phyloP scores from a whole-genome alignment of 2,329 filamentous ascomycete species.

The Phyllachora maydis region DNA sequence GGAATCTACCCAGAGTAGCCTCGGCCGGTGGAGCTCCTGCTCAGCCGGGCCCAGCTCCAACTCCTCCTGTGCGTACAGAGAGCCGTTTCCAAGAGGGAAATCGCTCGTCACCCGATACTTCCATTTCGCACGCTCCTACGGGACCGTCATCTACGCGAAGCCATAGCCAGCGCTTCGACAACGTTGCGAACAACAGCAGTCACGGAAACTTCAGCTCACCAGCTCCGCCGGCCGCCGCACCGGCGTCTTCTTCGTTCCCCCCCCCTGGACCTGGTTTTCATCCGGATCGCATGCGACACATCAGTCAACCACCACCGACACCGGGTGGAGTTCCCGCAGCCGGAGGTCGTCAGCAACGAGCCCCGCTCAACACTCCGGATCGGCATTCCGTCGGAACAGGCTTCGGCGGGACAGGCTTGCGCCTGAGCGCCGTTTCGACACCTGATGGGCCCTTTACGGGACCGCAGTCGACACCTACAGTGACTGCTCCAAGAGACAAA shows the following conservation, averaged over 20 bases:
- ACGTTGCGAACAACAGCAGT: no score
- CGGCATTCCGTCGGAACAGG: slow-evolving; percentile 5
- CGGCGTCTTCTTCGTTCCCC: slow-evolving; percentile 3
- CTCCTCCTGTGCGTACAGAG: no score
- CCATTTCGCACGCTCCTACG: no score
- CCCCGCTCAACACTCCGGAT: slow-evolving; percentile 9
- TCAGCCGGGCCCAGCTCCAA: slow-evolving; percentile 26
- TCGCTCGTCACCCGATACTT: no score
- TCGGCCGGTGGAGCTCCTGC: slow-evolving; percentile 18
- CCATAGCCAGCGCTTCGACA: slow-evolving; percentile 22
- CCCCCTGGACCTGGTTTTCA: slow-evolving; percentile 10
- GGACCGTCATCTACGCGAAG: slow-evolving; percentile 28
- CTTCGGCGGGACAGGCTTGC: no score
- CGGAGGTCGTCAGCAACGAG: slow-evolving; percentile 4
- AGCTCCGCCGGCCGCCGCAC: slow-evolving; percentile 5
- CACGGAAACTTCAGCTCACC: no score
- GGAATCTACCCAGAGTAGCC: slow-evolving; percentile 10
- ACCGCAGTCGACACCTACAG: slow-evolving; percentile 10
- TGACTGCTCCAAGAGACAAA: slow-evolving; percentile 15
- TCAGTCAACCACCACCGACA: slow-evolving; percentile 21
- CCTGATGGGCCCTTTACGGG: slow-evolving; percentile 8
- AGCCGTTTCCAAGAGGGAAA: no score
- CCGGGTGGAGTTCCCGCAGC: slow-evolving; percentile 20
- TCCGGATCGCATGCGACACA: slow-evolving; percentile 20
- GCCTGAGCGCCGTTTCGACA: slow-evolving; percentile 10